Evolutionary conservation across 1,139 yeast genomes (phyloP).

Genomic region (Kodamaea derodonti): DNA sequence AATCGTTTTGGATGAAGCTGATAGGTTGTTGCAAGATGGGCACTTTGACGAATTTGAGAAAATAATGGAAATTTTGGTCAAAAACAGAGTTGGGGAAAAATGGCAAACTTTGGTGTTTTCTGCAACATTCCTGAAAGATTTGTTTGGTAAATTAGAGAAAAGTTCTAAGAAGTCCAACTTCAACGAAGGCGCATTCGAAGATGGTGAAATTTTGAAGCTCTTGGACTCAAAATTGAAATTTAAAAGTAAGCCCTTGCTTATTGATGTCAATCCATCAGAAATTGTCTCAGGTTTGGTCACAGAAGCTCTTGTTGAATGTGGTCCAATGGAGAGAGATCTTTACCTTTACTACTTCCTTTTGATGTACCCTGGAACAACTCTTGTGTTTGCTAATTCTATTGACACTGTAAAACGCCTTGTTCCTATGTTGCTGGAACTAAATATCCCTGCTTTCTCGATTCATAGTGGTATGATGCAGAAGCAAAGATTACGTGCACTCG

Average conservation of each 20-base stretch:
- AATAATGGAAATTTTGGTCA: conserved; percentile 59
- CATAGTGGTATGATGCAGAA: conserved; percentile 96
- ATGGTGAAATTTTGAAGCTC: conserved; percentile 52
- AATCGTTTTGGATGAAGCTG: conserved; percentile 95
- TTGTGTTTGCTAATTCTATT: conserved; percentile 91
- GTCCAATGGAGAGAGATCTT: conserved; percentile 84
- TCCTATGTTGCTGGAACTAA: conserved; percentile 68
- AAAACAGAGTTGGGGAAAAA: conserved; percentile 26
- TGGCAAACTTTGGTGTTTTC: conserved; percentile 94
- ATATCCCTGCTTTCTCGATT: conserved; percentile 71
- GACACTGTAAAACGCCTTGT: conserved; percentile 87
- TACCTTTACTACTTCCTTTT: conserved; percentile 83
- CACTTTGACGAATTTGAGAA: conserved; percentile 92
- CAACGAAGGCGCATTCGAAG: conserved; percentile 37
- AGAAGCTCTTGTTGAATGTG: conserved; percentile 90
- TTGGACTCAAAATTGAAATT: conserved; percentile 58
- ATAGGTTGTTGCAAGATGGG: conserved; percentile 89
- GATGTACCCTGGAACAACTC: conserved; percentile 84
- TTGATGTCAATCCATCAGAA: conserved; percentile 88
- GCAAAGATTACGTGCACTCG: conserved; percentile 82
- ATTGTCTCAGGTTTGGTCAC: conserved; percentile 71
- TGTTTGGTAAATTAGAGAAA: conserved; percentile 68
- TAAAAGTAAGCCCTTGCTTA: conserved; percentile 55
- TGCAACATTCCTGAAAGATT: conserved; percentile 85
- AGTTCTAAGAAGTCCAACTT: conserved; percentile 23